A percentile compares a stretch with the other conserved stretches of the same genome.
Conservation (phyloP, 306 rosid genomes). For the Amphicarpaea edgeworthii region DNA sequence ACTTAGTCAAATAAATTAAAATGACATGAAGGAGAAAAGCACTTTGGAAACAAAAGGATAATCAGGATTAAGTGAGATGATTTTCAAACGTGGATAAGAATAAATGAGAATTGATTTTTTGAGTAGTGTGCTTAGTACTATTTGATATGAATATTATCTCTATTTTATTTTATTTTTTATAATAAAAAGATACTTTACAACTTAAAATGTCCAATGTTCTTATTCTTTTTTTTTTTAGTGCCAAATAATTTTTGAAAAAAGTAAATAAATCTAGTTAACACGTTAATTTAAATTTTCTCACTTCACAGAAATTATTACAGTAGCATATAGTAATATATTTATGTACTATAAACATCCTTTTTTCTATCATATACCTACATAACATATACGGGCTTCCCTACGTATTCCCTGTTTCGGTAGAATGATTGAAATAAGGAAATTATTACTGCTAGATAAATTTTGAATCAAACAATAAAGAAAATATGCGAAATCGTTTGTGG, state of each 20-base stretch:
- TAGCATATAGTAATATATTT: too few relatives aligned
- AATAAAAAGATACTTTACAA: too few relatives aligned
- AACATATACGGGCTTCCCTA: too few relatives aligned
- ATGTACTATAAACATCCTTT: too few relatives aligned
- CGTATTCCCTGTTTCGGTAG: too few relatives aligned
- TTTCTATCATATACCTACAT: too few relatives aligned
- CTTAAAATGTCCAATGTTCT: neutral
- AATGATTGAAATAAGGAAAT: slow-evolving; percentile 31
- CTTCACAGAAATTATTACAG: too few relatives aligned
- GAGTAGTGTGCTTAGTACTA: neutral
- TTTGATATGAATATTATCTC: neutral
- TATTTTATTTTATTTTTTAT: too few relatives aligned
- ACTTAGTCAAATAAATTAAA: neutral
- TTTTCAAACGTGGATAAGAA: neutral
- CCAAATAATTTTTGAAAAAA: neutral
- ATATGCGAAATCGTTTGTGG: neutral
- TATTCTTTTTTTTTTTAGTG: neutral
- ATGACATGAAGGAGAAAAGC: neutral
- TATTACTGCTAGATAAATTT: neutral
- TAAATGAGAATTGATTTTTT: neutral
- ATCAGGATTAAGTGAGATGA: neutral
- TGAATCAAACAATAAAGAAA: neutral
- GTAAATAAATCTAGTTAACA: too few relatives aligned
- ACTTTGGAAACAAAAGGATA: neutral
- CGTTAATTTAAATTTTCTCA: too few relatives aligned